These are phyloP conservation scores for Aspergillus arachidicola DNA, from an alignment of 2,329 filamentous ascomycete species.

Conservation along the genomic window DNA sequence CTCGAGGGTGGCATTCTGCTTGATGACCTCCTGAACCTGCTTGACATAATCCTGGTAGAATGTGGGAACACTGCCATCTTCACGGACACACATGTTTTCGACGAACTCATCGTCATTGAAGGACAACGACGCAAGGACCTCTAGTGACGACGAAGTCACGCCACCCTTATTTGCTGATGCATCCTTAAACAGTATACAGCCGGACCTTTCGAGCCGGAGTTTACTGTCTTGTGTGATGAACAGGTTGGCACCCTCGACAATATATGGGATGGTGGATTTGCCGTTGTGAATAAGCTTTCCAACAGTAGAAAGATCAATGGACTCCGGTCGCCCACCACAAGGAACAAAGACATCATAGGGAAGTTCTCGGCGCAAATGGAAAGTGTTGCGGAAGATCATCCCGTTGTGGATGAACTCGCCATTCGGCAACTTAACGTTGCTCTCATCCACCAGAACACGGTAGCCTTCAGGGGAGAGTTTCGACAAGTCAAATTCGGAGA, in stretches of 20 bases:
- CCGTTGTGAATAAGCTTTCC: constrained; percentile 86
- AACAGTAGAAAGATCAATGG: constrained; percentile 87
- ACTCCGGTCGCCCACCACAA: constrained; percentile 94
- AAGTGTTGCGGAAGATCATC: constrained; percentile 95
- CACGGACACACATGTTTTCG: constrained; percentile 86
- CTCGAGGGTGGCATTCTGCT: constrained; percentile 87
- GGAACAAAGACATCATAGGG: constrained; percentile 89
- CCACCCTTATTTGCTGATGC: constrained; percentile 98
- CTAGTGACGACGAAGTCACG: constrained; percentile 94
- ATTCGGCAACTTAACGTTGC: constrained; percentile 79
- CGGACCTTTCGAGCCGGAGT: constrained; percentile 90
- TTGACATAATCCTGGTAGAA: constrained; percentile 96
- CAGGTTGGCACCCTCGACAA: constrained; percentile 95
- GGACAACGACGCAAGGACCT: constrained; percentile 90
- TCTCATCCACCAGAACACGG: constrained; percentile 88
- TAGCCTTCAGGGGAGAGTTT: constrained; percentile 90
- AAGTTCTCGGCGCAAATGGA: constrained; percentile 79
- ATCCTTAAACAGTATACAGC: constrained; percentile 95
- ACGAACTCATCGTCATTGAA: constrained; percentile 90
- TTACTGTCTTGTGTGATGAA: constrained; percentile 99
- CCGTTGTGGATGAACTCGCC: constrained; percentile 90
- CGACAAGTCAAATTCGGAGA: constrained; percentile 77
- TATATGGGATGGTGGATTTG: constrained; percentile 85
- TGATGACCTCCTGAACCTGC: constrained; percentile 86
- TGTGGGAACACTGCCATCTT: constrained; percentile 75